Percentiles rank a stretch among this genome's conserved stretches.
These are phyloP conservation scores for Salvia splendens DNA, from an alignment of 257 asterid species.

Conservation along the genomic window DNA sequence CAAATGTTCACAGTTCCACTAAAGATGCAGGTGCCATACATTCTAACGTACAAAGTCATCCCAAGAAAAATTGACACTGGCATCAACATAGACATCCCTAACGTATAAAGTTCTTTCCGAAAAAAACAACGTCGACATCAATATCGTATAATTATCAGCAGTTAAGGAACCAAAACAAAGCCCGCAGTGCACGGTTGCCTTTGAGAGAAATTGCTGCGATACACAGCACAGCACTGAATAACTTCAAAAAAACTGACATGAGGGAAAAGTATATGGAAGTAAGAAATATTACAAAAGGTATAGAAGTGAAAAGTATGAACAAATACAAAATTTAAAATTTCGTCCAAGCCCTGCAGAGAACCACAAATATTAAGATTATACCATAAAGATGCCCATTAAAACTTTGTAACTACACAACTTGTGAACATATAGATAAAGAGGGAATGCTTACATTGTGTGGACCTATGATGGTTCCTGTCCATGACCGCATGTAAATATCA, in stretches of 20 bases:
- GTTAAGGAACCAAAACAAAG: neutral
- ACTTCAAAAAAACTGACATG: too few relatives aligned
- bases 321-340: neutral
- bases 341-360: neutral
- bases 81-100: neutral
- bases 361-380: neutral
- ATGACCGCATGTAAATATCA: too few relatives aligned
- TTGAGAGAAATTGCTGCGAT: neutral
- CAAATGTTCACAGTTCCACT: neutral
- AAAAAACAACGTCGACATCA: neutral
- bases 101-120: neutral
- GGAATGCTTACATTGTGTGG: constrained; percentile 64
- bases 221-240: too few relatives aligned
- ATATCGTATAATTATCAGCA: neutral
- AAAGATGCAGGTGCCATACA: neutral
- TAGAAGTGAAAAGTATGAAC: too few relatives aligned
- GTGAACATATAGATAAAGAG: neutral
- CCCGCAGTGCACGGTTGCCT: neutral
- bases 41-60: constrained; percentile 1
- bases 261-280: too few relatives aligned
- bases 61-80: neutral
- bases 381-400: neutral
- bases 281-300: too few relatives aligned
- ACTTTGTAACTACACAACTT: neutral
- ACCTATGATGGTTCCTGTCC: constrained; percentile 39